These are phyloP conservation scores for Xylaria digitata DNA, from an alignment of 2,329 filamentous ascomycete species.

Conservation along the genomic window DNA sequence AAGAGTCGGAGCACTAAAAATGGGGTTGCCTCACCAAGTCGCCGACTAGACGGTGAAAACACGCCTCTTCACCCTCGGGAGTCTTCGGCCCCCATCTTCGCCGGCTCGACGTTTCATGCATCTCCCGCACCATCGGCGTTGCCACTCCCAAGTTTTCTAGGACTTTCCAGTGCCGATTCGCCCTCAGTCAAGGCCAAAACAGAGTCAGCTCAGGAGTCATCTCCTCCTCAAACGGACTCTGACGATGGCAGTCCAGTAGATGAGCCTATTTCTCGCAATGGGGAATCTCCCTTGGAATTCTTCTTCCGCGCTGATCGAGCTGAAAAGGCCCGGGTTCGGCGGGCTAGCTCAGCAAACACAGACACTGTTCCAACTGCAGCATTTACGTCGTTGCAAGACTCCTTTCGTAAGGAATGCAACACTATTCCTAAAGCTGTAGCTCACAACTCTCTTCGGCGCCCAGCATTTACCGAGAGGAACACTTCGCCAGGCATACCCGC, in stretches of 20 bases:
- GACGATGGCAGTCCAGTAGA: constrained; percentile 61
- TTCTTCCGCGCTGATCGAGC: constrained; percentile 90
- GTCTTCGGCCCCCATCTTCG: constrained; percentile 73
- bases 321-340: constrained; percentile 73
- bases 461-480: constrained; percentile 55
- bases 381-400: constrained; percentile 64
- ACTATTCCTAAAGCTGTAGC: constrained; percentile 51
- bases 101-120: constrained; percentile 92
- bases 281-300: constrained; percentile 84
- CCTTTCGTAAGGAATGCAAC: constrained; percentile 52
- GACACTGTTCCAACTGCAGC: constrained; percentile 54
- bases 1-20: constrained; percentile 48
- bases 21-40: constrained; percentile 56
- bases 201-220: constrained; percentile 56
- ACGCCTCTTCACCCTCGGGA: constrained; percentile 61
- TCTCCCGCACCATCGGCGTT: constrained; percentile 91
- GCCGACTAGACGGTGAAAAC: constrained; percentile 57
- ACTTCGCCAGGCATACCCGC: constrained; percentile 69
- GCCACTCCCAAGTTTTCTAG: constrained; percentile 88
- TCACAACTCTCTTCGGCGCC: constrained; percentile 47
- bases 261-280: constrained; percentile 51
- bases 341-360: constrained; percentile 63
- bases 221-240: constrained; percentile 62
- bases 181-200: constrained; percentile 59
- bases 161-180: constrained; percentile 78